These are phyloP conservation scores for Malassezia equina DNA, from an alignment of 1,284 basidiomycete genomes.

Conservation along the genomic window DNA sequence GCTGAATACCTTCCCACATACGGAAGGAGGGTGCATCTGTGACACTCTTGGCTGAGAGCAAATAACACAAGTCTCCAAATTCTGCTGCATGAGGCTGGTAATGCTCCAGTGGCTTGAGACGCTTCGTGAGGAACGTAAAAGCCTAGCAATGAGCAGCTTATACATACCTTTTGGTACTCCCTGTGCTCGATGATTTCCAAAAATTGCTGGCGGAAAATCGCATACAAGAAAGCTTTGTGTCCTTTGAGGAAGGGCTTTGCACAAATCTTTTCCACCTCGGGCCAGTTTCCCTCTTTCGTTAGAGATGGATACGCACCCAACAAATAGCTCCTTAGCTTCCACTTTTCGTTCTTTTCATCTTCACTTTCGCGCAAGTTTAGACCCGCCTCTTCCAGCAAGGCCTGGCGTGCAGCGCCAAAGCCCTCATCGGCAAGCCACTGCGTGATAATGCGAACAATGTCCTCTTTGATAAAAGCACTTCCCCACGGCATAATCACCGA, in stretches of 20 bases:
- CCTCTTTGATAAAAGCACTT: conserved; percentile 29
- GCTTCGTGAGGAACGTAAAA: conserved; percentile 52
- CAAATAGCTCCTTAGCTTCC: conserved; percentile 50
- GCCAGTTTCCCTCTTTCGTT: conserved; percentile 50
- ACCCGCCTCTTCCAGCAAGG: conserved; percentile 49
- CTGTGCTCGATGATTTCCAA: conserved; percentile 52
- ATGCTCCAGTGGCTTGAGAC: conserved; percentile 52
- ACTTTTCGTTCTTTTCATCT: conserved; percentile 44
- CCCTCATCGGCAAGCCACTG: conserved; percentile 50
- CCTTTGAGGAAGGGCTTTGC: conserved; percentile 49
- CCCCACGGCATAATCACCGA: conserved; percentile 37
- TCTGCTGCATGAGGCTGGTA: conserved; percentile 53
- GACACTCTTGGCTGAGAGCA: conserved; percentile 49
- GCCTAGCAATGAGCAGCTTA: conserved; percentile 25
- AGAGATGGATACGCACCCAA: conserved; percentile 31
- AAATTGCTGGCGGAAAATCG: conserved; percentile 49
- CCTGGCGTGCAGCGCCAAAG: conserved; percentile 46
- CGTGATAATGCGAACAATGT: conserved; percentile 46
- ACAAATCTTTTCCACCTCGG: conserved; percentile 49
- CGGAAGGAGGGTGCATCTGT: conserved; percentile 52
- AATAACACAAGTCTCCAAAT: conserved; percentile 52
- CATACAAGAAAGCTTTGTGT: conserved; percentile 51
- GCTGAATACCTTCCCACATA: conserved; percentile 51
- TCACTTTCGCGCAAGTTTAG: conserved; percentile 37
- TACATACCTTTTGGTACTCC: conserved; percentile 42